Conservation (phyloP, 169 alveolate genomes). For the Plasmodium chabaudi region DNA sequence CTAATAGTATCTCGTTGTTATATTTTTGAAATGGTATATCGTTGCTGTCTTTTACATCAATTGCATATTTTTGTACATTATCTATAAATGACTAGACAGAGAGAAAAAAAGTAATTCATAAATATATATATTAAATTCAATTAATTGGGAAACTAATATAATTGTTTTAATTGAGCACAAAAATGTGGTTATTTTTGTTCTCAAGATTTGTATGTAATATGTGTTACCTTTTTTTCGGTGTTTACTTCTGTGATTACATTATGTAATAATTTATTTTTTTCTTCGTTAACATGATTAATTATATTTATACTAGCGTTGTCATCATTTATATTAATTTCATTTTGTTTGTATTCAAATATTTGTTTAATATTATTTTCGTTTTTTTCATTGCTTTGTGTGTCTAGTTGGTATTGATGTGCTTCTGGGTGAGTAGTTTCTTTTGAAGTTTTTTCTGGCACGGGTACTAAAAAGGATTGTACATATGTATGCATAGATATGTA, state of each 20-base stretch:
- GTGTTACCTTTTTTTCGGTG: slow-evolving; percentile 29
- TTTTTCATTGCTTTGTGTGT: neutral
- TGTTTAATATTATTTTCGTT: slow-evolving; percentile 1
- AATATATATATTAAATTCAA: too few relatives aligned
- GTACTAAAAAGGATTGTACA: too few relatives aligned
- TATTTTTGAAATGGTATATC: neutral
- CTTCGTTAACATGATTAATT: slow-evolving; percentile 16
- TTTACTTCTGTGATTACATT: slow-evolving; percentile 14
- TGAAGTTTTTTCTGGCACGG: too few relatives aligned
- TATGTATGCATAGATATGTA: too few relatives aligned
- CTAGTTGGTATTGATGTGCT: neutral
- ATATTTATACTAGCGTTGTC: slow-evolving; percentile 13
- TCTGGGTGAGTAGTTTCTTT: neutral
- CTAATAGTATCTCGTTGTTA: slow-evolving; percentile 6
- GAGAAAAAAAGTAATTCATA: neutral
- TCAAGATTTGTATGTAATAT: neutral
- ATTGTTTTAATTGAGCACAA: slow-evolving; percentile 10
- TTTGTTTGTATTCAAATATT: slow-evolving; percentile 40
- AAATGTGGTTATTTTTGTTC: neutral
- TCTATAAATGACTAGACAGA: slow-evolving; percentile 48
- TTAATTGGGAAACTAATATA: too few relatives aligned
- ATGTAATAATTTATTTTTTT: slow-evolving; percentile 25
- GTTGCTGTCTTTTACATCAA: slow-evolving; percentile 1
- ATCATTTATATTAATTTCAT: slow-evolving; percentile 30
- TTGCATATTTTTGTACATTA: slow-evolving; percentile 36